Evolutionary conservation across 805 yeast genomes (phyloP).

Genomic region (Starmerella gropengiesseri): DNA sequence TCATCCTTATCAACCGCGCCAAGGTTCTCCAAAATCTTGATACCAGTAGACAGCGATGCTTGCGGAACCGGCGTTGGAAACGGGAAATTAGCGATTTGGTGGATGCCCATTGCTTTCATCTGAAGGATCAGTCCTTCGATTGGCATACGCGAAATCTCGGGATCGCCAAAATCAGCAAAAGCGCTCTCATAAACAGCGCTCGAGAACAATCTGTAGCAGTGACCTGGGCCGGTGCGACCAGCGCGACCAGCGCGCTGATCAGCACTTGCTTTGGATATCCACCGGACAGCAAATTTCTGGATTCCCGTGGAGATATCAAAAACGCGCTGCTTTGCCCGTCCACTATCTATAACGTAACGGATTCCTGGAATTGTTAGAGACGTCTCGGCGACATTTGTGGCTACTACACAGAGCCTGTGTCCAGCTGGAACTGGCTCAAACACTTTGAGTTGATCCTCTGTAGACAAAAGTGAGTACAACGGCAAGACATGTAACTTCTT

Average conservation of each 20-base stretch:
- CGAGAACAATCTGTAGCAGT: conserved; percentile 81
- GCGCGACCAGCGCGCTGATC: conserved; percentile 96
- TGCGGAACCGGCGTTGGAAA: conserved; percentile 89
- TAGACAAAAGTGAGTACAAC: conserved; percentile 83
- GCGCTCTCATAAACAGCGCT: conserved; percentile 88
- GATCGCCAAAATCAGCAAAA: conserved; percentile 69
- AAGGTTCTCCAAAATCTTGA: conserved; percentile 51
- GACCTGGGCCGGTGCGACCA: conserved; percentile 98
- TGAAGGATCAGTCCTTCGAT: conserved; percentile 89
- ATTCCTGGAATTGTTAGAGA: conserved; percentile 94
- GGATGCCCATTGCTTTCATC: conserved; percentile 96
- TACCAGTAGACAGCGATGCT: conserved; percentile 48
- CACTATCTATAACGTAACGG: conserved; percentile 88
- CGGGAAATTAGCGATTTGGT: conserved; percentile 81
- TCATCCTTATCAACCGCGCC: conserved; percentile 63
- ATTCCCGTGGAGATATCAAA: conserved; percentile 77
- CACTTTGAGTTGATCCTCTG: conserved; percentile 87
- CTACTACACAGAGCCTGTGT: conserved; percentile 78
- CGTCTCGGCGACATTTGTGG: conserved; percentile 97
- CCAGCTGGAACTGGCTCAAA: conserved; percentile 79
- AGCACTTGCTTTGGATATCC: conserved; percentile 93
- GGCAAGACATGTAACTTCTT: conserved; percentile 81
- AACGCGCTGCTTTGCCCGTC: conserved; percentile 81
- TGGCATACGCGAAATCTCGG: conserved; percentile 92
- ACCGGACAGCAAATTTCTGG: conserved; percentile 79